These are phyloP conservation scores for Suhomyces choctaworum DNA, from an alignment of 1,139 yeast genomes.

Conservation along the genomic window DNA sequence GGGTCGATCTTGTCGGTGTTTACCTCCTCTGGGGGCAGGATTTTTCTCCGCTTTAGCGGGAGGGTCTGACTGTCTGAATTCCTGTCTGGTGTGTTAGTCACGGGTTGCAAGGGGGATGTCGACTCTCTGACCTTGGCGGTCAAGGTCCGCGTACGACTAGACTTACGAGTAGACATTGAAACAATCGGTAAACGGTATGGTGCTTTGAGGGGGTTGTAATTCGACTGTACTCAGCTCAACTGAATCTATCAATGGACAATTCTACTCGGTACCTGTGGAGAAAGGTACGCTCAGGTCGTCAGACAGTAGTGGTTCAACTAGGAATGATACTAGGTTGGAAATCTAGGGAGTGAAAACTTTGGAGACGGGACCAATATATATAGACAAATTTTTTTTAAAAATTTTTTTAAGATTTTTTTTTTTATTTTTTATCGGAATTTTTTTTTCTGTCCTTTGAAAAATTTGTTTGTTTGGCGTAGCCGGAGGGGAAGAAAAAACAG, in stretches of 20 bases:
- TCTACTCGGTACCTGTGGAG: conserved; percentile 7
- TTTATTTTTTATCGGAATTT: conserved; percentile 4
- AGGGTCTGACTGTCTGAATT: conserved; percentile 6
- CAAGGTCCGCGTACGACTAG: conserved; percentile 30
- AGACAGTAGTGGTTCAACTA: conserved; percentile 4
- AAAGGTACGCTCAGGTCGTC: conserved; percentile 7
- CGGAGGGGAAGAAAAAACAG: conserved; percentile 2
- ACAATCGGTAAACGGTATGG: background rate
- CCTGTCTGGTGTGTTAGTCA: conserved; percentile 15
- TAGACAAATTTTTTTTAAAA: conserved; percentile 12
- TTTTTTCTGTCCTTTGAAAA: conserved; percentile 9
- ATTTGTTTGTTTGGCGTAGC: conserved; percentile 3
- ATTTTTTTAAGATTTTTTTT: conserved; percentile 8
- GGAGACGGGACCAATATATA: conserved; percentile 12
- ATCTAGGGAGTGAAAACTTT: background rate
- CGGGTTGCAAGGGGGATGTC: conserved; percentile 6
- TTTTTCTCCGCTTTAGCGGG: conserved; percentile 7
- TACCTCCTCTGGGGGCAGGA: conserved; percentile 8
- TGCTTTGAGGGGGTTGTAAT: background rate
- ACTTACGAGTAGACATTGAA: conserved; percentile 35
- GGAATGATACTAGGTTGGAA: background rate
- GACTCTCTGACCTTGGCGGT: conserved; percentile 21
- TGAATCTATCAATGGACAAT: conserved; percentile 5
- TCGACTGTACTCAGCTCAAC: conserved; percentile 6
- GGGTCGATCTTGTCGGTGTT: conserved; percentile 41